Evolutionary conservation across 2,329 filamentous ascomycete genomes (phyloP).

Genomic region (Tothia fuscella): DNA sequence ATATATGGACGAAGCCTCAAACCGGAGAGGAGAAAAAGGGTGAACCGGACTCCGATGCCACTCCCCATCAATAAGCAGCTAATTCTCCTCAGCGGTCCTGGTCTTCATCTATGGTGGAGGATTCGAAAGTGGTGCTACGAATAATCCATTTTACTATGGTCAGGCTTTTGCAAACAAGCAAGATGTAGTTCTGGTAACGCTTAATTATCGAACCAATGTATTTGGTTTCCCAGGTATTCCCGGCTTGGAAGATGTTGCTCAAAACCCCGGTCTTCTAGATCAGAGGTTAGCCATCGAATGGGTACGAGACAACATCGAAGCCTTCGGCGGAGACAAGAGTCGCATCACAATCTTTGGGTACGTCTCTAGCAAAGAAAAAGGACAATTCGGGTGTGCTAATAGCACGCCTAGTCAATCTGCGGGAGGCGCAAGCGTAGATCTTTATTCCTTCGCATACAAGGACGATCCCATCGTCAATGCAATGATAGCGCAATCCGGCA

Average conservation of each 20-base stretch:
- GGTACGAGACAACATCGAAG: constrained; percentile 15
- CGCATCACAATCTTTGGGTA: constrained; percentile 11
- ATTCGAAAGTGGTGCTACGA: background rate
- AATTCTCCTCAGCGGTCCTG: background rate
- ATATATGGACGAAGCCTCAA: constrained; percentile 10
- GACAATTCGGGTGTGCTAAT: background rate
- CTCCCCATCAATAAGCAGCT: background rate
- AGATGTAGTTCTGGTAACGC: constrained; percentile 20
- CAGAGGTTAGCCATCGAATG: constrained; percentile 16
- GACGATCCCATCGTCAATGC: constrained; percentile 13
- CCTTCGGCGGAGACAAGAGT: constrained; percentile 13
- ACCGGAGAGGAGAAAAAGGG: constrained; percentile 6
- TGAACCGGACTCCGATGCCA: background rate
- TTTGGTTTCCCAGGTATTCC: constrained; percentile 13
- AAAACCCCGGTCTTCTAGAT: constrained; percentile 16
- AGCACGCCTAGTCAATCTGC: constrained; percentile 17
- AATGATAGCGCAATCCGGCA: constrained; percentile 12
- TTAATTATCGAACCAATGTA: constrained; percentile 15
- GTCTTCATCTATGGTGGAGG: constrained; percentile 2
- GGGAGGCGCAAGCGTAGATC: constrained; percentile 15
- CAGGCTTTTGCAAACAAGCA: constrained; percentile 19
- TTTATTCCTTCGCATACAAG: constrained; percentile 11
- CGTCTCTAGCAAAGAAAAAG: too few species aligned
- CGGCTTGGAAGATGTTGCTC: constrained; percentile 1
- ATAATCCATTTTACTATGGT: constrained; percentile 16